Evolutionary conservation across 2,329 filamentous ascomycete genomes (phyloP).

Genomic region (Cladosporium sp.): DNA sequence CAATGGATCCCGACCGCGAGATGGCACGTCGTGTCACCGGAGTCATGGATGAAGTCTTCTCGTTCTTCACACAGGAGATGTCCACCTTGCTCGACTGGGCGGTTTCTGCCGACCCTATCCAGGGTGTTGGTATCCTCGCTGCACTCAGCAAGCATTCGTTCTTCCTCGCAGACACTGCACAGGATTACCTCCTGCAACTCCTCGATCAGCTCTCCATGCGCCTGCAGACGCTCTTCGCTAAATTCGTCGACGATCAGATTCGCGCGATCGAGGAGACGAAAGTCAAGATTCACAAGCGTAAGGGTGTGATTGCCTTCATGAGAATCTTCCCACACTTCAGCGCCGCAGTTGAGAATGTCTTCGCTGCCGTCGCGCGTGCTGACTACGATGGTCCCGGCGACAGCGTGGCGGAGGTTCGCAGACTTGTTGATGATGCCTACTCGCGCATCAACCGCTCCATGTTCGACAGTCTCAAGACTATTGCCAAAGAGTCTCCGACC

Average conservation of each 20-base stretch:
- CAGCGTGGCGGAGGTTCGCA: conserved; percentile 63
- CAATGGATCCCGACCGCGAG: conserved; percentile 85
- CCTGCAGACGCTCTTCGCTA: conserved; percentile 75
- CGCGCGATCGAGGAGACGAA: conserved; percentile 97
- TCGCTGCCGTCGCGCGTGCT: conserved; percentile 51
- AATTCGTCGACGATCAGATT: conserved; percentile 92
- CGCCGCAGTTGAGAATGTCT: conserved; percentile 80
- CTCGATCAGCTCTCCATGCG: conserved; percentile 73
- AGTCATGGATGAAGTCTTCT: conserved; percentile 86
- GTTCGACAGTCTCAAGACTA: conserved; percentile 96
- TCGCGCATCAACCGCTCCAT: conserved; percentile 87
- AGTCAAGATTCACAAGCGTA: conserved; percentile 98
- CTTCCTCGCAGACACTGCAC: conserved; percentile 84
- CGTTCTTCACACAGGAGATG: conserved; percentile 77
- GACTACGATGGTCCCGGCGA: conserved; percentile 53
- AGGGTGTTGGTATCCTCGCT: conserved; percentile 85
- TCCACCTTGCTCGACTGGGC: conserved; percentile 83
- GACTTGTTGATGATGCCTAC: conserved; percentile 84
- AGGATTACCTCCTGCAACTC: conserved; percentile 84
- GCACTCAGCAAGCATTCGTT: conserved; percentile 76
- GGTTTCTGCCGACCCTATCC: conserved; percentile 77
- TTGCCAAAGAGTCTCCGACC: conserved; percentile 70
- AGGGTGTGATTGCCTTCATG: conserved; percentile 94
- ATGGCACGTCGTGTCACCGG: conserved; percentile 82
- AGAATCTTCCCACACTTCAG: conserved; percentile 88